Base-by-base conservation (phyloP, 495 filamentous ascomycete species). In the Cercophora samala region DNA sequence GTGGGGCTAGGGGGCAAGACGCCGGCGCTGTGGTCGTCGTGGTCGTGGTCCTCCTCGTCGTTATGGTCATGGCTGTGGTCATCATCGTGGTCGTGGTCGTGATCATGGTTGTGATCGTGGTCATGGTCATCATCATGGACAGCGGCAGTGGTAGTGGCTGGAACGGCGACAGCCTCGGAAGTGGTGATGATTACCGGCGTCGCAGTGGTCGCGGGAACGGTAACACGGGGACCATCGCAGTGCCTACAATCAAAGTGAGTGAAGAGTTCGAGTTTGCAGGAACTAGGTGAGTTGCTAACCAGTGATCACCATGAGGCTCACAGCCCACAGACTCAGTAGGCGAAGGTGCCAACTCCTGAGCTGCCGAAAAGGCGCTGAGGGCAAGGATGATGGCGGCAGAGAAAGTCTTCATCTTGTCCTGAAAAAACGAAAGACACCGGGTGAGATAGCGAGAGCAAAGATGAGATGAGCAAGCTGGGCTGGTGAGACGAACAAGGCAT, bases 301-400 rank as follows among this genome's bases (percentile, higher is more conserved):
- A 56, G 54, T 56, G 54, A 24, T 56, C 54, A n/a, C 54, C 54
- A 24, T 56, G 54, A 18, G 54, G 54, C 54, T 56, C 54, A 24
- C 54, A 56, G 5, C 54, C 54, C 2, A 56, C 22, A 21, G 54
- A 56, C 54, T 56, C 54, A 18, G 54, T 56, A 24, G 54, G 54
- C n/a, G 54, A 56, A 9, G 54, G 54, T 21, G 54, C 54, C 54
- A 56, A 46, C 13, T 46, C 37, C 54, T 68, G 64, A 17, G 65
- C 75, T 46, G 37, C 37, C 9, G 37, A 2, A 46, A 46, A 46
- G 37, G 37, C 13, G 37, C 37, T 46, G 37, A 46, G 13, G 9
- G 37, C 37, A 9, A 46, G 37, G 37, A 46, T 46, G 37, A 46
- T 46, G 37, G 37, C 15, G 9, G 37, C 37, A 46, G 37, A 46